A percentile compares a stretch with the other conserved stretches of the same genome.
phyloP scores from a whole-genome alignment of 2,329 filamentous ascomycete species.

The Penicillium sp. region DNA sequence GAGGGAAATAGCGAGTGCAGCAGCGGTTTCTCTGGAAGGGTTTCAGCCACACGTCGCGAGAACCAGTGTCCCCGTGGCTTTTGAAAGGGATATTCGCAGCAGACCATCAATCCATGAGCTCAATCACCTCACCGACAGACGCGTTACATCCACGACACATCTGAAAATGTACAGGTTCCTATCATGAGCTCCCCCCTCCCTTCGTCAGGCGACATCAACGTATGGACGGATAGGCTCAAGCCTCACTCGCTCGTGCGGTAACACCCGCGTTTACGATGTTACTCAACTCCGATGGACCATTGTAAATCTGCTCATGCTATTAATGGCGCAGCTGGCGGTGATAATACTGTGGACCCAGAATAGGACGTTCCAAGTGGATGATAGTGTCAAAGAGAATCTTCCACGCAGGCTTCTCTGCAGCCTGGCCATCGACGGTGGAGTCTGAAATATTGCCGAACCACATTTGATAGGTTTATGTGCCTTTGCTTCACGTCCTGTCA shows the following conservation, averaged over 20 bases:
- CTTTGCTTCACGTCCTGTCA: constrained; percentile 2
- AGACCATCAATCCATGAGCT: neutral
- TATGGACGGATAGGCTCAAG: constrained; percentile 17
- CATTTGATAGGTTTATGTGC: constrained; percentile 5
- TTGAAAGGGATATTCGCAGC: neutral
- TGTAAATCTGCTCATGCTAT: constrained; percentile 10
- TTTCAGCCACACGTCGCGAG: constrained; percentile 6
- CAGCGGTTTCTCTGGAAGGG: constrained; percentile 1
- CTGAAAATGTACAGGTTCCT: constrained; percentile 8
- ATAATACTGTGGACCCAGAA: constrained; percentile 9
- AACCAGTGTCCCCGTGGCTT: neutral
- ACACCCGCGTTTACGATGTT: constrained; percentile 22
- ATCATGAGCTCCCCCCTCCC: constrained; percentile 13
- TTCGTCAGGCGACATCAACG: constrained; percentile 23
- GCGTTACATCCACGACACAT: constrained; percentile 12
- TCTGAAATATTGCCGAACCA: neutral
- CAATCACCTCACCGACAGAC: neutral
- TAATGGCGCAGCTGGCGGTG: constrained; percentile 16
- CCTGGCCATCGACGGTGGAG: constrained; percentile 5
- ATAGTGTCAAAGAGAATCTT: constrained; percentile 33
- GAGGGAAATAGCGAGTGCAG: neutral
- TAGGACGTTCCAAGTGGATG: constrained; percentile 5
- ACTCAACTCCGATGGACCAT: constrained; percentile 23
- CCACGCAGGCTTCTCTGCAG: constrained; percentile 42
- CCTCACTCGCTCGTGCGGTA: constrained; percentile 20